Evolutionary conservation across 1,284 basidiomycete genomes (phyloP).

Genomic region (Heterobasidion parviporum): DNA sequence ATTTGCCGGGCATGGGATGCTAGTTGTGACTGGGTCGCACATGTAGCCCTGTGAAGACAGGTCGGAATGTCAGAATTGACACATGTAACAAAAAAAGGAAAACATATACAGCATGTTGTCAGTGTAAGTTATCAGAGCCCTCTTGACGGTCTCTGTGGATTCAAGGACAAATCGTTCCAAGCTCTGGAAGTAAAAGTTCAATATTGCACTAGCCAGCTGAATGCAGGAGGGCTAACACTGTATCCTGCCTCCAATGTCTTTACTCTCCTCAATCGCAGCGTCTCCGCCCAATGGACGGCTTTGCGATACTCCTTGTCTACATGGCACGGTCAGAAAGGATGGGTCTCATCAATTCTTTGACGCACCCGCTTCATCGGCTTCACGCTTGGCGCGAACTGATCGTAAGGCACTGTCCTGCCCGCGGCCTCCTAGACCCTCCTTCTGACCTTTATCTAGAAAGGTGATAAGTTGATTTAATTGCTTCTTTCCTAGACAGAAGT

Average conservation of each 20-base stretch:
- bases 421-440: conserved; percentile 46
- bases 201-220: neutral
- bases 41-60: conserved; percentile 45
- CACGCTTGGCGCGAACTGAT: conserved; percentile 76
- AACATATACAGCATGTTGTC: conserved; percentile 65
- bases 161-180: conserved; percentile 77
- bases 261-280: conserved; percentile 72
- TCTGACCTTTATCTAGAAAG: conserved; percentile 65
- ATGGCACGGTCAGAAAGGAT: neutral
- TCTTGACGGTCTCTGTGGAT: conserved; percentile 57
- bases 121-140: conserved; percentile 61
- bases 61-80: neutral
- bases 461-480: conserved; percentile 72
- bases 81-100: neutral
- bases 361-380: conserved; percentile 86
- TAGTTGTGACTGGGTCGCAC: conserved; percentile 60
- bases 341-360: conserved; percentile 5
- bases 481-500: conserved; percentile 48
- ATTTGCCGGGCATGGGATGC: conserved; percentile 47
- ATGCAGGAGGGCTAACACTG: conserved; percentile 34
- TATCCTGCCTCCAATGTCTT: conserved; percentile 82
- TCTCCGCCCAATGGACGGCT: conserved; percentile 91
- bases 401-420: conserved; percentile 56
- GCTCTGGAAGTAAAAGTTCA: conserved; percentile 39
- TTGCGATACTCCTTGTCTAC: conserved; percentile 90